A percentile compares a stretch with the other conserved stretches of the same genome.
phyloP scores from a whole-genome alignment of 257 asterid genomes.

The Ocimum tenuiflorum region DNA sequence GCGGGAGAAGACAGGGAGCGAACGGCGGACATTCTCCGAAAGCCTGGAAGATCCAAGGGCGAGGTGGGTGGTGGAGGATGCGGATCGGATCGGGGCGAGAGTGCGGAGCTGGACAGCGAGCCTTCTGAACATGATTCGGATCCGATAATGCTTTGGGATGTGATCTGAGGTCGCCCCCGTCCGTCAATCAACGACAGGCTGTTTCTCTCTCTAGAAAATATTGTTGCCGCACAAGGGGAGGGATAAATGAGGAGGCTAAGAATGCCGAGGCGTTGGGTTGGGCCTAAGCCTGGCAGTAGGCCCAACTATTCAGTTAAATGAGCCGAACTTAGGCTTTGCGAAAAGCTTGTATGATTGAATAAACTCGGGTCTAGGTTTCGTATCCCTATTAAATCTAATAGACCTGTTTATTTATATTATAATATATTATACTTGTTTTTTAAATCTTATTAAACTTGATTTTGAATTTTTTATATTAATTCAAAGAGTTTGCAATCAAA shows the following conservation, averaged over 20 bases:
- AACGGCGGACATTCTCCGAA: conserved; percentile 28
- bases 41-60: conserved; percentile 31
- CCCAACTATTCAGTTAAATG: too few relatives aligned
- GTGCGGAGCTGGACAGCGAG: conserved; percentile 47
- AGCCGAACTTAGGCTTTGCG: too few relatives aligned
- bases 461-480: too few relatives aligned
- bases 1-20: conserved; percentile 35
- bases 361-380: too few relatives aligned
- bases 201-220: conserved; percentile 3
- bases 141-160: conserved; percentile 21
- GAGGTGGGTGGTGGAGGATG: conserved; percentile 28
- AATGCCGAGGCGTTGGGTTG: conserved; percentile 12
- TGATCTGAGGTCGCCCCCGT: conserved; percentile 57
- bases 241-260: background rate
- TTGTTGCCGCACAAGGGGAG: background rate
- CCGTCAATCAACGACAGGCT: conserved; percentile 10
- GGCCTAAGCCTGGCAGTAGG: too few relatives aligned
- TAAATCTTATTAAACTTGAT: too few relatives aligned
- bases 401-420: too few relatives aligned
- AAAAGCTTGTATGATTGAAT: too few relatives aligned
- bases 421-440: too few relatives aligned
- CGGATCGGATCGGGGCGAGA: conserved; percentile 46
- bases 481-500: too few relatives aligned
- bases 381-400: too few relatives aligned
- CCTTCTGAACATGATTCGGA: conserved; percentile 73